Conservation (phyloP, 352 stramenopile genomes). For the Phytophthora citricola region DNA sequence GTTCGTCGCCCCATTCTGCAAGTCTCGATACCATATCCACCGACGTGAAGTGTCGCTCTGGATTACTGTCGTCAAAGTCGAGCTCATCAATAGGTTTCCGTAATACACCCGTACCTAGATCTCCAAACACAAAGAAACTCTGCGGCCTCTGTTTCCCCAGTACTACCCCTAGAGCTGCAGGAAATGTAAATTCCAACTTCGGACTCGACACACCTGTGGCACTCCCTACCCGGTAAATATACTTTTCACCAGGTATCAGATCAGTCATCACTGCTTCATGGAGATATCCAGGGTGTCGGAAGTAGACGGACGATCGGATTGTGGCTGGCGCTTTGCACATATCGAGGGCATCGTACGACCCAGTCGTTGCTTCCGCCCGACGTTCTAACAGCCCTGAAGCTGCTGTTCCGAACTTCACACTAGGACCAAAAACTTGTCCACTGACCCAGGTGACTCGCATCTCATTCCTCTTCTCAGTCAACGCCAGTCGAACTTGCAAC, state of each 20-base stretch:
- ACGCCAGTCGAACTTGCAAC: slow-evolving; percentile 44
- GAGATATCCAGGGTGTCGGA: slow-evolving; percentile 37
- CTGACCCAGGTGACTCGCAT: slow-evolving; percentile 61
- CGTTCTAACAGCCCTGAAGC: slow-evolving; percentile 10
- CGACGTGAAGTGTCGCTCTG: slow-evolving; percentile 25
- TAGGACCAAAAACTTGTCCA: slow-evolving; percentile 33
- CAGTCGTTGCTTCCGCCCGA: slow-evolving; percentile 17
- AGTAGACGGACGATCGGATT: slow-evolving; percentile 25
- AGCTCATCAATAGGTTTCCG: slow-evolving; percentile 29
- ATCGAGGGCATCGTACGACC: slow-evolving; percentile 34
- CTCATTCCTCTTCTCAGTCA: slow-evolving; percentile 32
- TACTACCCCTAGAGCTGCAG: slow-evolving; percentile 15
- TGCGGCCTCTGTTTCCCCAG: slow-evolving; percentile 24
- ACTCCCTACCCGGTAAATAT: slow-evolving; percentile 42
- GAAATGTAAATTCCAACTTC: slow-evolving; percentile 39
- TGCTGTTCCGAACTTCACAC: slow-evolving; percentile 40
- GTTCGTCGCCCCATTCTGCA: slow-evolving; percentile 24
- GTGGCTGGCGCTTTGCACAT: slow-evolving; percentile 36
- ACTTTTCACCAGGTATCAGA: slow-evolving; percentile 31
- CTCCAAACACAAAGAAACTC: slow-evolving; percentile 79
- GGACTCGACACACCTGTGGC: slow-evolving; percentile 28
- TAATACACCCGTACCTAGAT: slow-evolving; percentile 49
- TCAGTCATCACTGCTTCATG: slow-evolving; percentile 42
- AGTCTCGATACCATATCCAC: slow-evolving; percentile 38
- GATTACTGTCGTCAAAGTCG: slow-evolving; percentile 26